Evolutionary conservation across 2,329 filamentous ascomycete species (phyloP).

Genomic region (Aphanocladium album): DNA sequence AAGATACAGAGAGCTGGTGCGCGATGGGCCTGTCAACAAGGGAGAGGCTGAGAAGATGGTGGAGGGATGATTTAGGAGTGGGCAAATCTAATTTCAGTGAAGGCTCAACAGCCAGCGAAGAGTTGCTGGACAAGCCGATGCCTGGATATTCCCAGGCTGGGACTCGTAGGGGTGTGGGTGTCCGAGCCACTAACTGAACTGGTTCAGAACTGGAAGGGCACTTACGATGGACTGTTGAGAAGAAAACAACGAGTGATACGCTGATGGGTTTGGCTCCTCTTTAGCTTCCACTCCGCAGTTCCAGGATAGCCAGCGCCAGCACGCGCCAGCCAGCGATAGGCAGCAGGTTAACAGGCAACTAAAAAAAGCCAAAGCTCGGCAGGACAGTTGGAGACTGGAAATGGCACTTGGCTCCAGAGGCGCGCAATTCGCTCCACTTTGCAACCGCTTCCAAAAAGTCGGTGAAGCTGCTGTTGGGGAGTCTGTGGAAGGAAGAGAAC

Average conservation of each 20-base stretch:
- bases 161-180: not conserved
- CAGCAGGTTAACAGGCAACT: not conserved
- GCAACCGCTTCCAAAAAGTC: conserved; percentile 25
- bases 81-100: not conserved
- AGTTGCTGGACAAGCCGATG: not conserved
- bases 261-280: not conserved
- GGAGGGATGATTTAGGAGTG: not conserved
- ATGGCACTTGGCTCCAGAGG: not conserved
- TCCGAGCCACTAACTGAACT: not conserved
- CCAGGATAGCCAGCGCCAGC: not conserved
- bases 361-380: no score
- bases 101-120: not conserved
- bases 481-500: not conserved
- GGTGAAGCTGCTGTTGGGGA: conserved; percentile 20
- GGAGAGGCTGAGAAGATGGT: not conserved
- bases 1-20: not conserved
- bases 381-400: not conserved
- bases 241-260: not conserved
- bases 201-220: not conserved
- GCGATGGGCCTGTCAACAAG: not conserved
- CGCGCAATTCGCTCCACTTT: conserved; percentile 19
- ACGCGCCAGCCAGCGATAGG: not conserved
- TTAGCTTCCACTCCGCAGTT: not conserved
- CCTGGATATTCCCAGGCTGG: not conserved
- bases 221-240: not conserved